Evolutionary conservation across 192 early-diverging fungal species (phyloP).

Genomic region (Coemansia sp.): DNA sequence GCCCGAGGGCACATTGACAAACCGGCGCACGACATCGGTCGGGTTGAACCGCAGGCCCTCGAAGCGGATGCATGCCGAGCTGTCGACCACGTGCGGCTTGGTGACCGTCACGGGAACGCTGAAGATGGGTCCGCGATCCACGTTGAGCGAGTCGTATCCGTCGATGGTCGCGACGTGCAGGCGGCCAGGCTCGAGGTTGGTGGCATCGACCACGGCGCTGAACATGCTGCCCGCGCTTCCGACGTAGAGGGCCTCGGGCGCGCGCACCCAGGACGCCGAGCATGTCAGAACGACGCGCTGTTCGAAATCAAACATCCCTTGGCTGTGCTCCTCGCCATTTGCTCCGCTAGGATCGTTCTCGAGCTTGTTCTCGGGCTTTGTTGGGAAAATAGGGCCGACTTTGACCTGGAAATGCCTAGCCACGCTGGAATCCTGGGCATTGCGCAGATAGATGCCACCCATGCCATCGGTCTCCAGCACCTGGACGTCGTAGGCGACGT

Average conservation of each 20-base stretch:
- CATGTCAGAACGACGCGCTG: constrained; percentile 68
- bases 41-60: constrained; percentile 63
- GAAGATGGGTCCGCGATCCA: constrained; percentile 78
- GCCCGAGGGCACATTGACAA: constrained; percentile 76
- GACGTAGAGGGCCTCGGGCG: constrained; percentile 71
- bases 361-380: constrained; percentile 57
- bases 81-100: constrained; percentile 63
- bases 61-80: constrained; percentile 55
- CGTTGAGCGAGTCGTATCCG: constrained; percentile 73
- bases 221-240: constrained; percentile 65
- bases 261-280: constrained; percentile 71
- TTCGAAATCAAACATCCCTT: constrained; percentile 73
- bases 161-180: constrained; percentile 75
- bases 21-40: constrained; percentile 75
- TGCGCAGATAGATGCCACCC: constrained; percentile 84
- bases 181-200: constrained; percentile 67
- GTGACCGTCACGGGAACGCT: constrained; percentile 83
- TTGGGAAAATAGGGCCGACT: constrained; percentile 31
- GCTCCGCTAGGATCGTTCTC: constrained; percentile 61
- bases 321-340: constrained; percentile 55
- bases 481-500: constrained; percentile 64
- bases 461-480: constrained; percentile 9
- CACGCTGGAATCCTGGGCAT: constrained; percentile 65
- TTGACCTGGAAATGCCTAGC: constrained; percentile 56
- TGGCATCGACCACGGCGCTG: constrained; percentile 74